Evolutionary conservation across 768 basidiomycete species (phyloP), one percentile per base, ranked within the genome.

Genomic region (Pseudohyphozyma bogoriensis): DNA sequence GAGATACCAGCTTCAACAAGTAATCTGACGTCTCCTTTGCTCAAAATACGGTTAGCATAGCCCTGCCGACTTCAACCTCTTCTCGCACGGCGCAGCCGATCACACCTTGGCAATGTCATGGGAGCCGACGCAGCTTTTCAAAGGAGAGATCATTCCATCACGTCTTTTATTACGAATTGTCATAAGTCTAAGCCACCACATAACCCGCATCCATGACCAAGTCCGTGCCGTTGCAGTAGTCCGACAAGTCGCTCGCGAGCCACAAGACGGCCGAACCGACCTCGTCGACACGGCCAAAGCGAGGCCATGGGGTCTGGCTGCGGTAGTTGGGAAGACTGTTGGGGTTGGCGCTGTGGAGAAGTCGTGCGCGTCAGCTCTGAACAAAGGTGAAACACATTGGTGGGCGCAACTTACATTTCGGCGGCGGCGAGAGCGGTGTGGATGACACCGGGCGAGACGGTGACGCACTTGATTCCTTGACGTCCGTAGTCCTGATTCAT

Each of bases 261-360:
- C 24, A 49, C n/a, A 49, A 28, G 7, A 49, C 47, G 2, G 47
- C 47, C 47, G 47, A 49, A 28, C 47, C 47, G 22, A 47, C 55
- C 45, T 56, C 55, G 55, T 56, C 55, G 8, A 37, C 55, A 24
- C 55, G 42, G 10, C 55, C 55, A 33, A 56, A 56, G n/a, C 55
- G 55, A 13, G 55, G 55, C 55, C 55, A 56, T 12, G 55, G 55
- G 1, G 55, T 56, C 33, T 56, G 55, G 7, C 32, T 26, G 15
- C 55, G 55, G 55, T 56, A 56, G 55, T 56, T 56, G 2, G 2
- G 3, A 45, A 42, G 47, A 32, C 47, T 56, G 22, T 11, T 46
- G 26, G 55, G 55, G 55, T 56, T 45, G 32, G 55, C 55, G 33
- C 52, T 54, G 52, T 36, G 31, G 4, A 8, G 11, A 10, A 35